phyloP scores from a whole-genome alignment of 2,329 filamentous ascomycete genomes.

The Penicillium sp. region DNA sequence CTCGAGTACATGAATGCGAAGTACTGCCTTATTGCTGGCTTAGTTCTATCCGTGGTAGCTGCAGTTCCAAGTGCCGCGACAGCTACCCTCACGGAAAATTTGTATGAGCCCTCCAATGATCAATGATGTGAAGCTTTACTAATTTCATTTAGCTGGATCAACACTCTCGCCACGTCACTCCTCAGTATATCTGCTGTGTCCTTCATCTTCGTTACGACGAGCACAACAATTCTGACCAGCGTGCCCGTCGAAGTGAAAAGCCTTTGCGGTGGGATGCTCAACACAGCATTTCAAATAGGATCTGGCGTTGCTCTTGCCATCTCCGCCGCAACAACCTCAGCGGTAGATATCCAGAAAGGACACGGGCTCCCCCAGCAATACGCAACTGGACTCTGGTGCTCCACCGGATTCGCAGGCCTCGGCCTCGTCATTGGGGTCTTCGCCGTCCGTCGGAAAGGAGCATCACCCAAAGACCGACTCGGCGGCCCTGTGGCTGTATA shows the following conservation, averaged over 20 bases:
- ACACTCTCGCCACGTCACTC: constrained; percentile 41
- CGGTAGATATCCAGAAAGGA: constrained; percentile 39
- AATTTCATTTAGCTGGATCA: constrained; percentile 33
- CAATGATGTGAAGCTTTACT: constrained; percentile 5
- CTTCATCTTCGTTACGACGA: constrained; percentile 45
- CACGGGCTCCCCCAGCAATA: constrained; percentile 37
- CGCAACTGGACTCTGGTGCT: constrained; percentile 44
- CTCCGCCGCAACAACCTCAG: constrained; percentile 39
- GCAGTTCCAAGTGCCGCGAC: constrained; percentile 37
- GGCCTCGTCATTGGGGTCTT: constrained; percentile 27
- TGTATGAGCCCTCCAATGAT: constrained; percentile 19
- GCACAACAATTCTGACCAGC: constrained; percentile 41
- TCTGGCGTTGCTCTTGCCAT: constrained; percentile 44
- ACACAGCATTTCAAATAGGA: constrained; percentile 47
- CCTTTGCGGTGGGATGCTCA: constrained; percentile 44
- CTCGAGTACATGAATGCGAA: constrained; percentile 42
- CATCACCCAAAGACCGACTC: constrained; percentile 19
- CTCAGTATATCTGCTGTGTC: constrained; percentile 44
- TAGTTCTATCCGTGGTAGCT: constrained; percentile 38
- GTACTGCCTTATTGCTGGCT: constrained; percentile 35
- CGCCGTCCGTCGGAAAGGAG: constrained; percentile 21
- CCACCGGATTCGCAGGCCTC: constrained; percentile 40
- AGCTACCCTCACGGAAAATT: constrained; percentile 19
- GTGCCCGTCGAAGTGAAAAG: constrained; percentile 45
- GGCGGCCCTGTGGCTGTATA: constrained; percentile 17